phyloP scores from a whole-genome alignment of 306 rosid species.

The Cucurbita moschata region DNA sequence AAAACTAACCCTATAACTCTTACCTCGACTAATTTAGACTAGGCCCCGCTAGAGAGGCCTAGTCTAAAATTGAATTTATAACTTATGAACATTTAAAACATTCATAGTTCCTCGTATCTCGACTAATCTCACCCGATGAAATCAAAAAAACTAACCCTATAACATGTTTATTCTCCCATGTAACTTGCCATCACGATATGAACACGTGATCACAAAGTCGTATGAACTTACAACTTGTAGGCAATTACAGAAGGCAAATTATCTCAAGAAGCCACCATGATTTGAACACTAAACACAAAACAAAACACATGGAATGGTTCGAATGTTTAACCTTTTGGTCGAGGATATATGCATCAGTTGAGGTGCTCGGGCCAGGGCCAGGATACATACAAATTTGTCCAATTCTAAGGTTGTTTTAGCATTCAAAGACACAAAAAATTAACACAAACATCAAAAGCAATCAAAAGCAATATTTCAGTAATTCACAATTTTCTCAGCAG shows the following conservation, averaged over 20 bases:
- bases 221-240: neutral
- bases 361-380: no score
- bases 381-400: neutral
- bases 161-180: neutral
- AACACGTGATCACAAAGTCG: neutral
- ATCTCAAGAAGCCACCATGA: neutral
- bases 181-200: neutral
- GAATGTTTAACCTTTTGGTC: neutral
- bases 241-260: neutral
- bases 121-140: neutral
- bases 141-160: neutral
- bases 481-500: neutral
- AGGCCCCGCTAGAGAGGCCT: no score
- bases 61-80: neutral
- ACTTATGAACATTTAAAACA: neutral
- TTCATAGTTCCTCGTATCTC: no score
- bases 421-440: neutral
- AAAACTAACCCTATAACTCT: no score
- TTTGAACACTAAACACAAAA: neutral
- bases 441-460: neutral
- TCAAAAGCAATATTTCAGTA: neutral
- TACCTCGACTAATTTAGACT: no score
- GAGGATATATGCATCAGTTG: no score
- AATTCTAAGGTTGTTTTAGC: neutral
- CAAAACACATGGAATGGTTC: neutral